Base-by-base conservation (phyloP, 129 eudicot genomes). In the Helianthus tuberosus region DNA sequence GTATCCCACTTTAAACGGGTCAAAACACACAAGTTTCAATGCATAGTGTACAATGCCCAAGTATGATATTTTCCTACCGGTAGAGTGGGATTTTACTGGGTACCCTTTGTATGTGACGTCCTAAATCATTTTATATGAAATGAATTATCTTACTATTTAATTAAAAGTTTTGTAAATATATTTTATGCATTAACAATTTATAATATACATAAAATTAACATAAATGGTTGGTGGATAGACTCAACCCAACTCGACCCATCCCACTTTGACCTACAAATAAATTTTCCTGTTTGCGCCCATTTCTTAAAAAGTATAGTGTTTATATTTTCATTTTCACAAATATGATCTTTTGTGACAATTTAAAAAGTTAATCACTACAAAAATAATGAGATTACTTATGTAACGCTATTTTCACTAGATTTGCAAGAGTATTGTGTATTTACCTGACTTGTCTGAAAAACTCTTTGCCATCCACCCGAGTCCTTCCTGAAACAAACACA, bases 401-500 rank as follows among this genome's bases (percentile, higher is more conserved):
- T 25, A 4, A 55, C 3, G 7, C 7, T 20, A 63, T 20, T 38
- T 25, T 47, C 49, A 75, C 73, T 38, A 67, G 47, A 41, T 20
- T 43, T 47, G 62, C 25, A 20, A 20, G 23, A 59, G 46, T 7
- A 20, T 17, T 3, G 0, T 16, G 14, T 48, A 20, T 54, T 61
- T 89, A 92, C 96, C 97, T 92, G 85, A 92, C 97, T 92, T 89
- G 97, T 71, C 97, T 91, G 60, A 91, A 91, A 82, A 88, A 88
- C 75, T 91, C 97, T 84, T 91, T 91, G 52, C 92, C 97, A 65
- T 91, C 97, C 59, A 92, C 97, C 25, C 96, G 91, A 51, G 92
- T 62, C 81, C 91, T 84, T 55, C 90, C 97, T 91, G 81, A 43
- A 75, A 75, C 35, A 82, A 46, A 54, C 77, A 65, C 57, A 69